Evolutionary conservation across 148 eudicot species (phyloP).

Genomic region (Suaeda aralocaspica): DNA sequence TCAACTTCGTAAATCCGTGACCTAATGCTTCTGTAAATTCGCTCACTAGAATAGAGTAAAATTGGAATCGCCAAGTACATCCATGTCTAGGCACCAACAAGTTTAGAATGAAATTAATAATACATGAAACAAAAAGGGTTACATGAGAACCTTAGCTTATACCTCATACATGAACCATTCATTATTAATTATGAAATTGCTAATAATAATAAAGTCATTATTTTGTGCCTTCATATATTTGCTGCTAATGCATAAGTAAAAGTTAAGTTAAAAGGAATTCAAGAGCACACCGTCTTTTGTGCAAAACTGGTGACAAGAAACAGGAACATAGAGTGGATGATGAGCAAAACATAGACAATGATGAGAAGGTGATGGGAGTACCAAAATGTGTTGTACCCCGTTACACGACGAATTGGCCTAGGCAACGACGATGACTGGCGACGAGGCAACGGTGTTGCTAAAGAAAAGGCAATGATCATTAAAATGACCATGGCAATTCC

Average conservation of each 20-base stretch:
- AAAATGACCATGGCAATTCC: conserved; percentile 35
- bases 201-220: no score
- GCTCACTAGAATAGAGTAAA: conserved; percentile 28
- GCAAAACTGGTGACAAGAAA: conserved; percentile 27
- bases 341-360: conserved; percentile 34
- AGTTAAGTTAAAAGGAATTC: background rate
- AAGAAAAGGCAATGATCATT: conserved; percentile 31
- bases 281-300: conserved; percentile 33
- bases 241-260: no score
- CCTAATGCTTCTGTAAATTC: conserved; percentile 31
- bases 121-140: background rate
- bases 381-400: conserved; percentile 38
- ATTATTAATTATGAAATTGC: no score
- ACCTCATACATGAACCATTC: no score
- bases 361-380: conserved; percentile 36
- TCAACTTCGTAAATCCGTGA: conserved; percentile 28
- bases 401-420: conserved; percentile 23
- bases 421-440: conserved; percentile 21
- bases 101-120: background rate
- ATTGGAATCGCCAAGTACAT: conserved; percentile 36
- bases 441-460: conserved; percentile 29
- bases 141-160: background rate
- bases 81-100: conserved; percentile 29
- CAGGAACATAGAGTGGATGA: conserved; percentile 34
- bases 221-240: no score